These are phyloP conservation scores for Pseudotsuga menziesii DNA, from an alignment of 75 land plant species.

Conservation along the genomic window DNA sequence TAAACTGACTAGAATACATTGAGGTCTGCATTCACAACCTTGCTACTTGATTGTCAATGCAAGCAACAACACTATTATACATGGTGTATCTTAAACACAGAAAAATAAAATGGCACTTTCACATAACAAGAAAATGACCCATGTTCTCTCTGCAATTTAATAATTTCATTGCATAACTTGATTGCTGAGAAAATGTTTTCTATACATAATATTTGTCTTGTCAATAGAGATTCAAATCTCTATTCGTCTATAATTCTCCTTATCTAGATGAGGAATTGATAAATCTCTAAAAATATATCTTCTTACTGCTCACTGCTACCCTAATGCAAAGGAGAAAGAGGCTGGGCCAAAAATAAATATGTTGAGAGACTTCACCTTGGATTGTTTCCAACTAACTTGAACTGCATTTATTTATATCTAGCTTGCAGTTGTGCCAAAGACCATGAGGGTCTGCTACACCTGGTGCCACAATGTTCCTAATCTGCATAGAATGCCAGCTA, in stretches of 20 bases:
- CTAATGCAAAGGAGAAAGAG: background rate
- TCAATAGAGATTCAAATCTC: background rate
- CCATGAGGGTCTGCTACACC: slow-evolving; percentile 46
- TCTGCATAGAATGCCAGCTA: slow-evolving; percentile 14
- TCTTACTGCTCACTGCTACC: background rate
- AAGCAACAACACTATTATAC: background rate
- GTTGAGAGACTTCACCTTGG: slow-evolving; percentile 34
- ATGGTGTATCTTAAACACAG: too few relatives aligned
- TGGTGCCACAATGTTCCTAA: slow-evolving; percentile 56
- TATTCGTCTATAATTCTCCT: background rate
- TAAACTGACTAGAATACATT: background rate
- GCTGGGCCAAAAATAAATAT: background rate
- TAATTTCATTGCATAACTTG: background rate
- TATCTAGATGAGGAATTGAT: background rate
- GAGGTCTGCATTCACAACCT: background rate
- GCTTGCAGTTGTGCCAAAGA: slow-evolving; percentile 48
- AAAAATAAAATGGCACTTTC: background rate
- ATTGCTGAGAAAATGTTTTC: background rate
- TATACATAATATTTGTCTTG: background rate
- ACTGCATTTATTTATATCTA: slow-evolving; percentile 27
- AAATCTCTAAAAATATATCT: background rate
- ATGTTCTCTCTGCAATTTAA: background rate
- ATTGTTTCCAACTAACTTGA: slow-evolving; percentile 28
- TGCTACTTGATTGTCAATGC: background rate
- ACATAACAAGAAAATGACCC: background rate